Evolutionary conservation across 2,329 filamentous ascomycete genomes (phyloP), one percentile per base, ranked within the genome.

Genomic region (Lachnellula suecica): DNA sequence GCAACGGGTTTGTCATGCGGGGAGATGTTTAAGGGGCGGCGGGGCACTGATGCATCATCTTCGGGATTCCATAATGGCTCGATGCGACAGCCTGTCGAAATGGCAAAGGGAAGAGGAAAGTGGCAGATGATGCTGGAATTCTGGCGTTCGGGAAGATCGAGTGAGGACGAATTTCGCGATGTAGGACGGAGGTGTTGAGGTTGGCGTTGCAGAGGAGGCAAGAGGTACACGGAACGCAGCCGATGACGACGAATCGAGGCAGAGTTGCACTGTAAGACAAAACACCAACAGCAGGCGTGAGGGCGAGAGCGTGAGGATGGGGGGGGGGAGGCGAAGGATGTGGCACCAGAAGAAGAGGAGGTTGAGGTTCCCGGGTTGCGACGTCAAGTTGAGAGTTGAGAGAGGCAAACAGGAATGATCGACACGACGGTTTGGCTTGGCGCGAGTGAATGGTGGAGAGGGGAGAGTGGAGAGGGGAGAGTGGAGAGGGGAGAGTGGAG

Each of bases 21-120:
- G 19, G 20, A 17, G 44, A 20, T 37, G 23, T 22, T 25, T 10
- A 22, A 27, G 31, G 35, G 49, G 46, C 31, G 25, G 42, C n/a
- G 15, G 15, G 17, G 31, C 25, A 24, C 24, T 24, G 24, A 29
- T 19, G 47, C 35, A 27, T 52, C 48, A 52, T 51, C 42, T 49
- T 31, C 40, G 40, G 23, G 31, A 29, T 46, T 37, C 49, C 56
- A 57, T 57, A n/a, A 4, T 51, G 45, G 25, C 44, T 40, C 31
- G 20, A 23, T 42, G 40, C 22, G 17, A 25, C n/a, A n/a, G n/a
- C n/a, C n/a, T n/a, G n/a, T 35, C 13, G 15, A 35, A 35, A 15
- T 35, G 31, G 31, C 8, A n/a, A n/a, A 5, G 13, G 9, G 31
- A n/a, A 2, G 31, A 35, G 31, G 31, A n/a, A n/a, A n/a, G n/a